These are phyloP conservation scores for Stagonosporopsis rhizophila DNA, from an alignment of 2,329 filamentous ascomycete genomes.

Conservation along the genomic window DNA sequence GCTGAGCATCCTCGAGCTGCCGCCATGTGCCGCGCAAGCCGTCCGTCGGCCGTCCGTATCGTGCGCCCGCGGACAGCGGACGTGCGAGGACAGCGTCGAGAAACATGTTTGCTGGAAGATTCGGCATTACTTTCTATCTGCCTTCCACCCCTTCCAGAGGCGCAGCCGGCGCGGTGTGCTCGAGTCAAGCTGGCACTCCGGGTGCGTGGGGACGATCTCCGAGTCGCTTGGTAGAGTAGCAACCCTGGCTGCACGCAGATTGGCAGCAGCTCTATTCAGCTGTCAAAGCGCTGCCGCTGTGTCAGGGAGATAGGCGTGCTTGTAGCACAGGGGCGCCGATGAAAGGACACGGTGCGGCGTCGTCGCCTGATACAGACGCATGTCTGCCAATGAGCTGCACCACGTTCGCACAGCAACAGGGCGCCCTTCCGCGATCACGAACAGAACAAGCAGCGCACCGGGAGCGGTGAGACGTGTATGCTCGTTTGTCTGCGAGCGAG, in stretches of 20 bases:
- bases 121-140: slow-evolving; percentile 17
- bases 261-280: slow-evolving; percentile 16
- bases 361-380: slow-evolving; percentile 19
- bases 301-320: slow-evolving; percentile 25
- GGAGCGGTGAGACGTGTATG: slow-evolving; percentile 32
- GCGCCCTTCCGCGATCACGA: slow-evolving; percentile 17
- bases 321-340: slow-evolving; percentile 30
- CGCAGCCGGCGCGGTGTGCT: slow-evolving; percentile 17
- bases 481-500: slow-evolving; percentile 20
- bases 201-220: slow-evolving; percentile 19
- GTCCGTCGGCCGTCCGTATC: not conserved
- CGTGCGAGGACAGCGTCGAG: slow-evolving; percentile 1
- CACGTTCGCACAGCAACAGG: slow-evolving; percentile 22
- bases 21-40: not conserved
- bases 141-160: slow-evolving; percentile 16
- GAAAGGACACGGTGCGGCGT: slow-evolving; percentile 26
- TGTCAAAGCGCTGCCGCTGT: slow-evolving; percentile 25
- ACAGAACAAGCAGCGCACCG: slow-evolving; percentile 12
- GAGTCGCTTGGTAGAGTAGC: slow-evolving; percentile 26
- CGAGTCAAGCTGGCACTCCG: slow-evolving; percentile 19
- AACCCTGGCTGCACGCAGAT: slow-evolving; percentile 24
- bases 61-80: slow-evolving; percentile 5
- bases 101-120: slow-evolving; percentile 10
- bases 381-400: slow-evolving; percentile 31
- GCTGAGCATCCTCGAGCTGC: not conserved